These are phyloP conservation scores for Globisporangium cylindrosporum DNA, from an alignment of 352 stramenopile species.

Conservation along the genomic window DNA sequence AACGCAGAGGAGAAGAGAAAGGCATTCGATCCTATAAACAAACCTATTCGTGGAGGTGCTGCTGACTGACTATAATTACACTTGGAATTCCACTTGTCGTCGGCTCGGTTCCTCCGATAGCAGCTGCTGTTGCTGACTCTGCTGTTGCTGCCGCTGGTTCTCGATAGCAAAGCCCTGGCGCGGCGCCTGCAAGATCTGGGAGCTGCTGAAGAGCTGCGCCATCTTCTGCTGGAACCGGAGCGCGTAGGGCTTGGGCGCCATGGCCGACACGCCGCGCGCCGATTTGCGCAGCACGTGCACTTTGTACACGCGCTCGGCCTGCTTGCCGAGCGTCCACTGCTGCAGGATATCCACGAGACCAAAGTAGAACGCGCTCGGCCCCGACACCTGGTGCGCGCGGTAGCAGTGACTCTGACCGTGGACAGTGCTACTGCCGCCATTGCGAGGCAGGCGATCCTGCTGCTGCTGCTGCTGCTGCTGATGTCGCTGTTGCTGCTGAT, in stretches of 20 bases:
- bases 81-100: background rate
- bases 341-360: conserved; percentile 89
- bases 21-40: background rate
- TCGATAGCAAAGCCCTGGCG: background rate
- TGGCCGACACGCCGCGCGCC: conserved; percentile 66
- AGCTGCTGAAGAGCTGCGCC: conserved; percentile 73
- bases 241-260: conserved; percentile 67
- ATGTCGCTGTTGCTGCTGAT: background rate
- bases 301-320: conserved; percentile 81
- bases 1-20: background rate
- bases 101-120: background rate
- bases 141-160: conserved; percentile 1
- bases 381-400: conserved; percentile 73
- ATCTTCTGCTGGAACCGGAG: conserved; percentile 84
- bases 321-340: conserved; percentile 81
- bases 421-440: background rate
- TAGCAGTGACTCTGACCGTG: conserved; percentile 41
- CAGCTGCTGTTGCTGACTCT: background rate
- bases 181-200: background rate
- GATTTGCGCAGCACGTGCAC: conserved; percentile 76
- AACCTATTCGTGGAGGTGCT: background rate
- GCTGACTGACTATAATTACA: background rate
- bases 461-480: conserved; percentile 8
- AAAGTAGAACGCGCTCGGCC: conserved; percentile 88
- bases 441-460: background rate